Evolutionary conservation across 495 filamentous ascomycete species (phyloP).

Genomic region (Trichoderma virens): DNA sequence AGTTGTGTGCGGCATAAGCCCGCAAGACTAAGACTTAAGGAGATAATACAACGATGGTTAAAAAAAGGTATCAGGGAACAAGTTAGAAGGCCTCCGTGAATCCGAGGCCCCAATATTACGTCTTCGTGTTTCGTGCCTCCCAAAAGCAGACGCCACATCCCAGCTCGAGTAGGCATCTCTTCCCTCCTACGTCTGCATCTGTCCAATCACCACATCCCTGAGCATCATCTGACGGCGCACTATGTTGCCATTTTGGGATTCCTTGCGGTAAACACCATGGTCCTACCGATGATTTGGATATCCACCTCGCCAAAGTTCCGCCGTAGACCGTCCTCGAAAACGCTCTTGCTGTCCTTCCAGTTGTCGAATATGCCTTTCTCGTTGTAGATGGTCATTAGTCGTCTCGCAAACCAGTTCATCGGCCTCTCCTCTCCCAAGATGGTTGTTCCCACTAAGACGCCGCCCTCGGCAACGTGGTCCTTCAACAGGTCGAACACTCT

Average conservation of each 20-base stretch:
- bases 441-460: conserved; percentile 27
- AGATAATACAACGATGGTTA: too few relatives aligned
- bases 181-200: neutral
- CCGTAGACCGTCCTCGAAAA: conserved; percentile 29
- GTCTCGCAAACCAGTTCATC: conserved; percentile 29
- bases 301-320: conserved; percentile 25
- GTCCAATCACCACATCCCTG: neutral
- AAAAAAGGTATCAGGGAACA: too few relatives aligned
- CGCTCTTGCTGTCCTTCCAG: conserved; percentile 19
- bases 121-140: too few relatives aligned
- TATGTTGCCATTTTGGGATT: neutral
- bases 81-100: too few relatives aligned
- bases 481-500: conserved; percentile 20
- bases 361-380: conserved; percentile 21
- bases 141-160: too few relatives aligned
- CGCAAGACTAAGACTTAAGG: too few relatives aligned
- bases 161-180: too few relatives aligned
- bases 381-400: conserved; percentile 24
- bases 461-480: conserved; percentile 20
- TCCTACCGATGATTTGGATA: conserved; percentile 19
- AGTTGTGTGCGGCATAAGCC: too few relatives aligned
- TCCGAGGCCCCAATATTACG: too few relatives aligned
- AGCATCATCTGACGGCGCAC: neutral
- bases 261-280: conserved; percentile 1
- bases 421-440: conserved; percentile 27